These are phyloP conservation scores for Hemileia vastatrix DNA, from an alignment of 1,284 basidiomycete genomes.

Conservation along the genomic window DNA sequence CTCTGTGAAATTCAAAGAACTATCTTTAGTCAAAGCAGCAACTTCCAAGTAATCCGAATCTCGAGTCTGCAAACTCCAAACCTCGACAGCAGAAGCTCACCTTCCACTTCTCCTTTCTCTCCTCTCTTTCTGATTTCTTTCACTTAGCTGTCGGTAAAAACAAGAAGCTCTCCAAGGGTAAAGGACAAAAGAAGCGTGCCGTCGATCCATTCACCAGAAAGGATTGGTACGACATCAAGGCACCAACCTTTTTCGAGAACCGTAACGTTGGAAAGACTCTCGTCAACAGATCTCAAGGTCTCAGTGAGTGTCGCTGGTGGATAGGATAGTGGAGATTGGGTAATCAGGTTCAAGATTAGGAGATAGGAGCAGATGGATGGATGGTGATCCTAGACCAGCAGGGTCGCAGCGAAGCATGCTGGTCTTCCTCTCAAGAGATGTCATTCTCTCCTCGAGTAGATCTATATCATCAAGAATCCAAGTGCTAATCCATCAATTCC, in stretches of 20 bases:
- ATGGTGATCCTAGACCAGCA: not conserved
- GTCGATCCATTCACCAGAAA: not conserved
- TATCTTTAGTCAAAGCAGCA: no score
- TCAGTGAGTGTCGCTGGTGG: no score
- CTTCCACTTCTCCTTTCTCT: not conserved
- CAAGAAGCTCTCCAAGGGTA: not conserved
- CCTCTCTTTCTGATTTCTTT: not conserved
- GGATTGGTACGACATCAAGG: not conserved
- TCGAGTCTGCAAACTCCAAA: no score
- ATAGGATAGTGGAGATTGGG: not conserved
- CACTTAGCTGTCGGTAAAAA: not conserved
- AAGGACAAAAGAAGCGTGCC: not conserved
- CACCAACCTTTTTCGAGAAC: not conserved
- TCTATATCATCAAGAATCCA: not conserved
- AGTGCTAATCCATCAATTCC: not conserved
- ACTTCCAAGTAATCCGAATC: not conserved
- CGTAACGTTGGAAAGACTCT: not conserved
- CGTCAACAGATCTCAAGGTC: not conserved
- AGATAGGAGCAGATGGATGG: not conserved
- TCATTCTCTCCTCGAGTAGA: no score
- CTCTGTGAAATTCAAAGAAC: no score
- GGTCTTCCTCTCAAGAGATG: not conserved
- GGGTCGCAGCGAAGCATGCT: not conserved
- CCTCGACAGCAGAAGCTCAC: not conserved
- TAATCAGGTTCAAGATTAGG: not conserved